Evolutionary conservation across 2,329 filamentous ascomycete species (phyloP).

Genomic region (Bipolaris zeicola): DNA sequence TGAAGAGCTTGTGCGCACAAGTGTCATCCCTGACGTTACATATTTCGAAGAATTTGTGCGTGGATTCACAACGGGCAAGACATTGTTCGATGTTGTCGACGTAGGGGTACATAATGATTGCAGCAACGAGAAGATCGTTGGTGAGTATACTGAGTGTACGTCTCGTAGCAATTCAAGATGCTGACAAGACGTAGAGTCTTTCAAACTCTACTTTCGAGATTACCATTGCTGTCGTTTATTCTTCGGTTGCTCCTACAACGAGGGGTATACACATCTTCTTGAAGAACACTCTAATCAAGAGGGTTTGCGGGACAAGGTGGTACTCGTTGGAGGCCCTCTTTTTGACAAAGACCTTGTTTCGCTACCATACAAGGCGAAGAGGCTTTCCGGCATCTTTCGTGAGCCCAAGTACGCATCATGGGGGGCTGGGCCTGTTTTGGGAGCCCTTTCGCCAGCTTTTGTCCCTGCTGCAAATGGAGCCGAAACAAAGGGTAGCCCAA

Average conservation of each 20-base stretch:
- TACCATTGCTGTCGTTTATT: slow-evolving; percentile 66
- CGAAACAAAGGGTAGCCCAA: slow-evolving; percentile 8
- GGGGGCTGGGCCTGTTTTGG: slow-evolving; percentile 4
- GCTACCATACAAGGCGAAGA: slow-evolving; percentile 58
- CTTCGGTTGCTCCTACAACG: slow-evolving; percentile 64
- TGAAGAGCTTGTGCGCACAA: slow-evolving; percentile 55
- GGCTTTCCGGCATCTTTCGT: slow-evolving; percentile 61
- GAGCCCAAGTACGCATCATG: slow-evolving; percentile 52
- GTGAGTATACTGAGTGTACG: slow-evolving; percentile 46
- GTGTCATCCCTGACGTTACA: slow-evolving; percentile 51
- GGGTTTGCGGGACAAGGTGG: slow-evolving; percentile 55
- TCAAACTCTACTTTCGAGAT: slow-evolving; percentile 62
- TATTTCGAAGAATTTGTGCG: slow-evolving; percentile 59
- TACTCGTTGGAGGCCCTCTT: slow-evolving; percentile 62
- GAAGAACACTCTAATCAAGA: slow-evolving; percentile 56
- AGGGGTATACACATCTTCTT: slow-evolving; percentile 59
- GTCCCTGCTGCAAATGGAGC: background rate
- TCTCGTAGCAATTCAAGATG: background rate
- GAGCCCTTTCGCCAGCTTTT: slow-evolving; percentile 1
- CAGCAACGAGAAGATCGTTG: slow-evolving; percentile 54
- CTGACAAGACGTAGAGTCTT: slow-evolving; percentile 52
- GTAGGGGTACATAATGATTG: slow-evolving; percentile 55
- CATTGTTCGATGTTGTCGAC: slow-evolving; percentile 53
- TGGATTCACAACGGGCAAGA: slow-evolving; percentile 60
- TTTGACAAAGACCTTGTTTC: slow-evolving; percentile 60